Base-by-base conservation (phyloP, 2,329 filamentous ascomycete genomes). In the Curvularia spicifera region DNA sequence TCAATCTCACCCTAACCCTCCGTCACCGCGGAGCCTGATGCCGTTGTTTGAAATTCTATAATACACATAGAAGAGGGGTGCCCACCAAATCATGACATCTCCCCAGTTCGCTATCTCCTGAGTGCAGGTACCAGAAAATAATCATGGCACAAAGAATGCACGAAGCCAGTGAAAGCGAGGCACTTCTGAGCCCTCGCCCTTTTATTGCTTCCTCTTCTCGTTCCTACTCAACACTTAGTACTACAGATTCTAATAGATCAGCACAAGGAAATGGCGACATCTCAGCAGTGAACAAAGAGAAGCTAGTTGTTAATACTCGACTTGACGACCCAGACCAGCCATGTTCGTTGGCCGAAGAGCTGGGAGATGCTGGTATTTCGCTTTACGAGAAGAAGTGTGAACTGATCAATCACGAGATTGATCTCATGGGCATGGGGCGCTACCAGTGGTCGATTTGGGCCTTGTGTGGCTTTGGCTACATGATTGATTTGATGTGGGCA, bases 401-500 rank as follows among this genome's bases (percentile, higher is more conserved):
- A 3, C 67, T 81, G 12, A 76, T 81, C 63, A 79, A 80, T 57
- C 73, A 73, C 10, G 83, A 84, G 68, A 81, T 85, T 57, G 81
- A 85, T 54, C 61, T 68, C 37, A 80, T 83, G 60, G 83, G 83
- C 39, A 83, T 85, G 81, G 83, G 82, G 3, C 73, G 71, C 52
- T 85, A 84, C 58, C 82, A 85, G 63, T 84, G 81, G 81, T 82
- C 77, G 61, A 75, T 82, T 46, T 85, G 82, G 82, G 65, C 71
- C 3, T 71, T 85, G 0, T 85, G 83, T 60, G 83, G 83, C 35
- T 82, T 84, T 35, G 83, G 83, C 1, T 85, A 85, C 65, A 71
- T 85, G 40, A 76, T 87, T 37, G 85, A 87, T 62, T 71, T 86
- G 24, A 75, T 85, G 46, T 87, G 84, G 83, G 83, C 84, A 3